Evolutionary conservation across 257 asterid genomes (phyloP).

Genomic region (Solanum paucissectum): DNA sequence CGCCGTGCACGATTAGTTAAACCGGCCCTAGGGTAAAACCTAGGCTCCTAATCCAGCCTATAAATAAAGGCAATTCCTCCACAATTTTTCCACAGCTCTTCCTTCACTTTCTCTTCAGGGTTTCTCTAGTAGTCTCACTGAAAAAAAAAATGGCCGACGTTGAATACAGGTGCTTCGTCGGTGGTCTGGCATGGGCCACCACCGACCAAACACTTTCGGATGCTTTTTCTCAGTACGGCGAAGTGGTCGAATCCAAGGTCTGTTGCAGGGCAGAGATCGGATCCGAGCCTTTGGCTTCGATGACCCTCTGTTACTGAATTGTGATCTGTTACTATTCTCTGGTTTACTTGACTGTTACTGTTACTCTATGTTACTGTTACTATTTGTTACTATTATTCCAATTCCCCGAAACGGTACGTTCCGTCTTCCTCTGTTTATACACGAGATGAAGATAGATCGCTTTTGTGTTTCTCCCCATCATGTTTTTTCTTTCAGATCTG

Average conservation of each 20-base stretch:
- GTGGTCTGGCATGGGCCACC: slow-evolving; percentile 61
- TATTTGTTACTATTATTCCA: background rate
- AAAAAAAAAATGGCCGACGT: slow-evolving; percentile 2
- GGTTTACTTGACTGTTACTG: background rate
- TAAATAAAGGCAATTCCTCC: background rate
- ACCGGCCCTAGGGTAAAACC: background rate
- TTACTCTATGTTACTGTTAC: background rate
- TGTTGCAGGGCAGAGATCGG: slow-evolving; percentile 27
- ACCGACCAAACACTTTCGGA: slow-evolving; percentile 32
- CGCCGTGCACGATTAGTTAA: background rate
- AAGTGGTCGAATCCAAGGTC: slow-evolving; percentile 60
- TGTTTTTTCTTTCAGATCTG: background rate
- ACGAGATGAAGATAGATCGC: slow-evolving; percentile 17
- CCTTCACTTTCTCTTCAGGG: background rate
- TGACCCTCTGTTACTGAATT: slow-evolving; percentile 5
- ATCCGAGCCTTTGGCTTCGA: slow-evolving; percentile 19
- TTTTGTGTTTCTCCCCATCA: slow-evolving; percentile 6
- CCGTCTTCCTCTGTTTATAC: slow-evolving; percentile 1
- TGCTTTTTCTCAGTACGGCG: slow-evolving; percentile 45
- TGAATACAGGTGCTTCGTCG: slow-evolving; percentile 24
- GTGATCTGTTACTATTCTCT: background rate
- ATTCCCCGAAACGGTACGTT: slow-evolving; percentile 26
- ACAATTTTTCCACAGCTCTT: background rate
- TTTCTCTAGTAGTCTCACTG: background rate
- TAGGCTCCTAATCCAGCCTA: background rate